Base-by-base conservation (phyloP, 106 monocot species). In the Vanilla planifolia region DNA sequence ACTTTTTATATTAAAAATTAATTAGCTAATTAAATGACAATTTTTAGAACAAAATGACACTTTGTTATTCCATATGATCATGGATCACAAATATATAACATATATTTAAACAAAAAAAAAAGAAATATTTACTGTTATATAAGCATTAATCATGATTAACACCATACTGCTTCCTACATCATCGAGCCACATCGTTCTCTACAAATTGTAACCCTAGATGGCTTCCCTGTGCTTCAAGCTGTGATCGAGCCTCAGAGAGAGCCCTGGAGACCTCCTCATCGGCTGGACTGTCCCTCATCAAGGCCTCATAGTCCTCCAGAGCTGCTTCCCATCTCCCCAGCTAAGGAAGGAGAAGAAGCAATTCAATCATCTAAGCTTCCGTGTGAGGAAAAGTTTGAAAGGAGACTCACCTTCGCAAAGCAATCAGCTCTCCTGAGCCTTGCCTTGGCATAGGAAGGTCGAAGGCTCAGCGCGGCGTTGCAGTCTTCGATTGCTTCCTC, bases 381-480 rank as follows among this genome's bases (percentile, higher is more conserved):
- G 20, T 57, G 0, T 22, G 16, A 4, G 10, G 43, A 11, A 4
- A 3, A 30, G 30, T 15, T 15, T 1, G 8, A 15, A 24, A 26
- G 10, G n/a, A 15, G 6, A 15, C 14, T 60, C 26, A 93, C 89
- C 93, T 85, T 89, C 20, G 75, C 65, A 70, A 85, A 67, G 77
- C 85, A 89, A 57, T 89, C 71, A 19, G 93, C 93, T 75, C 89
- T 73, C 58, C 88, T 73, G 9, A 85, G 67, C 13, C 89, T 61
- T 28, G 89, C 93, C 65, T 89, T 82, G 16, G 60, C 60, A 53
- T 85, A 93, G 0, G 79, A 64, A 32, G 89, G 89, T 0, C 82
- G 59, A 15, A 89, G 40, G 17, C 3, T 60, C 3, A 93, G 85
- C 2, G 85, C 89, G 19, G 37, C 34, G 42, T 51, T 69, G 68